Evolutionary conservation across 179 eudicot genomes (phyloP).

Genomic region (Dionaea muscipula): DNA sequence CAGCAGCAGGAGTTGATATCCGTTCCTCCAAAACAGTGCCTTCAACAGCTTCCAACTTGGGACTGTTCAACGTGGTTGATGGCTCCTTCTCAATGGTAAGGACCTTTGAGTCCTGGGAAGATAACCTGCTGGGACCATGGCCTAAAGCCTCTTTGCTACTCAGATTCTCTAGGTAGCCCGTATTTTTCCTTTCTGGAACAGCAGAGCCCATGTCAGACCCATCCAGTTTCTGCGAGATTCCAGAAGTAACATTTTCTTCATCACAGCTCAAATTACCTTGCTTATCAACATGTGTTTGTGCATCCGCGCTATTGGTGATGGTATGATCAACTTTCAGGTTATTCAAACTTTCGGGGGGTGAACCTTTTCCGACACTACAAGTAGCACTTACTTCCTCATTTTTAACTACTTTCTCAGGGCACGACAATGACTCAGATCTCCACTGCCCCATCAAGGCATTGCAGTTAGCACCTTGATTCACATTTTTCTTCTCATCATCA

Average conservation of each 20-base stretch:
- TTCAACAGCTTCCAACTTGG: slow-evolving; percentile 11
- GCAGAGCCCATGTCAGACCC: slow-evolving; percentile 2
- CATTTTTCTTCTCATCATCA: slow-evolving; percentile 9
- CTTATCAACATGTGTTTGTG: slow-evolving; percentile 3
- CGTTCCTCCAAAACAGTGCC: slow-evolving; percentile 14
- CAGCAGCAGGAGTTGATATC: slow-evolving; percentile 16
- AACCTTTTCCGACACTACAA: slow-evolving; percentile 5
- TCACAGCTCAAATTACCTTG: slow-evolving; percentile 5
- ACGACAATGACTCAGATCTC: background rate
- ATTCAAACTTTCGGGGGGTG: slow-evolving; percentile 10
- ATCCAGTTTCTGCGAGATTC: slow-evolving; percentile 8
- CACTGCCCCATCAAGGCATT: slow-evolving; percentile 1
- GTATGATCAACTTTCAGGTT: slow-evolving; percentile 1
- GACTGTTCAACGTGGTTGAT: background rate
- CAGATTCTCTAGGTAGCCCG: slow-evolving; percentile 7
- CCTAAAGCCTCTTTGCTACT: slow-evolving; percentile 16
- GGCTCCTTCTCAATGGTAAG: slow-evolving; percentile 4
- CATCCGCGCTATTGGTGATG: slow-evolving; percentile 4
- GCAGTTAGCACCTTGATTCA: background rate
- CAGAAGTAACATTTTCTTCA: slow-evolving; percentile 6
- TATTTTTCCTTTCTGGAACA: slow-evolving; percentile 10
- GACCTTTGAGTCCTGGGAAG: slow-evolving; percentile 4
- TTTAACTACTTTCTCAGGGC: slow-evolving; percentile 8
- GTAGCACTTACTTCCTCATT: slow-evolving; percentile 7
- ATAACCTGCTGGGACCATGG: slow-evolving; percentile 7